Evolutionary conservation across 1,284 basidiomycete genomes (phyloP).

Genomic region (Tilletia caries): DNA sequence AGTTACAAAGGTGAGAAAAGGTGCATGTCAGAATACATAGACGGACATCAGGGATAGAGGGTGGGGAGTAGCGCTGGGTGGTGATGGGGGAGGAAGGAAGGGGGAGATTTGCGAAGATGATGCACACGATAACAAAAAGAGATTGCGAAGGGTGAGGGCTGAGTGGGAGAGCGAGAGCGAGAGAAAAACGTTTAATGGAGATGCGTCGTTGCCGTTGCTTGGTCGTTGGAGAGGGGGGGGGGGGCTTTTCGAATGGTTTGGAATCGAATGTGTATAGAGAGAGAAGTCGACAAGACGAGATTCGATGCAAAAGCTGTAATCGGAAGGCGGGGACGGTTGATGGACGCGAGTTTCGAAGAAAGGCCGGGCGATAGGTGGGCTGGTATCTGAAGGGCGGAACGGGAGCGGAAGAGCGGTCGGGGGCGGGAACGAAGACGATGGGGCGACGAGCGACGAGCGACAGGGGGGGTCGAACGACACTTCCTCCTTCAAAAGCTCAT

Average conservation of each 20-base stretch:
- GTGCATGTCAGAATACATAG: not conserved
- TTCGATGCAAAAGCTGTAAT: too few species aligned
- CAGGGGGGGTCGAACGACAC: not conserved
- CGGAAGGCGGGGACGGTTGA: too few species aligned
- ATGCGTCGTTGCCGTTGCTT: slow-evolving; percentile 62
- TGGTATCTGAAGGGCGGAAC: too few species aligned
- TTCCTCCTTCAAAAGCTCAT: slow-evolving; percentile 3
- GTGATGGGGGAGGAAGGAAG: not conserved
- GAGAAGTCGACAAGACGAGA: too few species aligned
- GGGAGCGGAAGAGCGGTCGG: too few species aligned
- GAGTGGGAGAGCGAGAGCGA: slow-evolving; percentile 62
- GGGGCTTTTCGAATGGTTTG: too few species aligned
- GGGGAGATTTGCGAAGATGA: slow-evolving; percentile 63
- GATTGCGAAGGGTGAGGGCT: slow-evolving; percentile 66
- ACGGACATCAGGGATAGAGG: too few species aligned
- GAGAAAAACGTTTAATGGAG: not conserved
- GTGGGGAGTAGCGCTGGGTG: not conserved
- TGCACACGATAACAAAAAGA: slow-evolving; percentile 63
- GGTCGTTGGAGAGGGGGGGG: slow-evolving; percentile 58
- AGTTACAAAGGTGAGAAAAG: not conserved
- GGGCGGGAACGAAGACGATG: too few species aligned
- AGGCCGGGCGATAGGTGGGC: too few species aligned
- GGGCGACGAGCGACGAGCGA: too few species aligned
- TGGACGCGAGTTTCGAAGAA: too few species aligned
- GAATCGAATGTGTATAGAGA: too few species aligned